Evolutionary conservation across 192 early-diverging fungal species (phyloP), one percentile per base, ranked within the genome.

Genomic region (Hyaloraphidium curvatum): DNA sequence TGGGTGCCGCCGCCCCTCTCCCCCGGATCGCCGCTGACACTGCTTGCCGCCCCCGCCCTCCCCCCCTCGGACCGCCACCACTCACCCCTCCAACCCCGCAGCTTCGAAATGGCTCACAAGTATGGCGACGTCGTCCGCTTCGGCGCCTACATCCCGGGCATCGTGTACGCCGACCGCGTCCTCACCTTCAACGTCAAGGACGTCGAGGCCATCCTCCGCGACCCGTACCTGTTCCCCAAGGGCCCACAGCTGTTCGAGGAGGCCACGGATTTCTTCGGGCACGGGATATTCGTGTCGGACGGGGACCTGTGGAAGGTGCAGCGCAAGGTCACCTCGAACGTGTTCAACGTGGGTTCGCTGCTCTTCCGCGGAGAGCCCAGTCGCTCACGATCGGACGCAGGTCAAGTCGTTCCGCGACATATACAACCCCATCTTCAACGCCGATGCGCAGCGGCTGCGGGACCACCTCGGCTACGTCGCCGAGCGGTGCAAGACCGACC

Each of bases 281-380:
- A 48, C 25, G 43, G 43, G 25, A 48, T 83, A 55, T 83, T 83
- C 56, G 76, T 74, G 60, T 62, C 69, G 1, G 80, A 83, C 50
- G 81, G 81, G 16, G 72, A 76, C 1, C 54, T 56, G 2, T 83
- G 81, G 79, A 66, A 66, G 26, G 56, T 56, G 1, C 77, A 79
- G 21, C 64, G 79, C 28, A 80, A 83, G 41, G 57, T 50, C 1
- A 58, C 65, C 21, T 61, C 65, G 25, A 55, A 65, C n/a, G 59
- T 68, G 31, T 70, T 68, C 58, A 70, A 52, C 52, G 55, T 48
- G n/a, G n/a, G n/a, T n/a, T n/a, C n/a, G n/a, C n/a, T 11, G 35
- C 11, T 37, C 35, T 37, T 11, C 11, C 17, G 11, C 17, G 35
- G 35, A n/a, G n/a, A n/a, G n/a, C n/a, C n/a, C n/a, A n/a, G n/a